phyloP scores from a whole-genome alignment of 352 stramenopile species.

The Phytophthora uliginosa region DNA sequence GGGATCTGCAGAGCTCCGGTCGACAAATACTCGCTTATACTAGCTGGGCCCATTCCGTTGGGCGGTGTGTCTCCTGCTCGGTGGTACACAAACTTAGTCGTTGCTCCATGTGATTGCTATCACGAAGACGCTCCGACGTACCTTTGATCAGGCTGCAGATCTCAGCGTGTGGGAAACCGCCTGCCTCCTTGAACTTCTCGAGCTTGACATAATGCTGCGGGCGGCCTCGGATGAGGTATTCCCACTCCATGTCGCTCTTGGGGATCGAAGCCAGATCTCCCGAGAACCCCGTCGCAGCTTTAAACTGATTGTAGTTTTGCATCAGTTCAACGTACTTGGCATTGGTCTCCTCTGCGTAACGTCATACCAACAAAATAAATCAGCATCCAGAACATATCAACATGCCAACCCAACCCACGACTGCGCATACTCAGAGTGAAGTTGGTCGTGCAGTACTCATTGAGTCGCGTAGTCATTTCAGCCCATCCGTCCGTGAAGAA shows the following conservation, averaged over 20 bases:
- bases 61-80: slow-evolving; percentile 26
- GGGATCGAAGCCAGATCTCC: slow-evolving; percentile 11
- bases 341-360: slow-evolving; percentile 39
- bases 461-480: slow-evolving; percentile 35
- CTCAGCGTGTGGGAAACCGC: slow-evolving; percentile 39
- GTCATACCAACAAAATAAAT: neutral
- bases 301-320: slow-evolving; percentile 40
- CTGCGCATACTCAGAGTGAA: slow-evolving; percentile 36
- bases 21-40: slow-evolving; percentile 28
- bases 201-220: slow-evolving; percentile 33
- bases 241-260: slow-evolving; percentile 40
- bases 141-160: slow-evolving; percentile 45
- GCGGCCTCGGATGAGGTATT: slow-evolving; percentile 37
- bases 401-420: neutral
- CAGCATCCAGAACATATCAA: neutral
- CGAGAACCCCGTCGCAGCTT: slow-evolving; percentile 36
- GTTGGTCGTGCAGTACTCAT: slow-evolving; percentile 27
- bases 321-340: slow-evolving; percentile 49
- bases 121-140: slow-evolving; percentile 1
- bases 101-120: neutral
- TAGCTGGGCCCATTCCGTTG: slow-evolving; percentile 21
- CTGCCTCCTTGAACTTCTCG: slow-evolving; percentile 32
- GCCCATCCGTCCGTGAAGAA: slow-evolving; percentile 35
- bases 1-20: slow-evolving; percentile 23
- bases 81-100: neutral